These are phyloP conservation scores for Amanita rimosa DNA, from an alignment of 768 basidiomycete genomes.

Conservation along the genomic window DNA sequence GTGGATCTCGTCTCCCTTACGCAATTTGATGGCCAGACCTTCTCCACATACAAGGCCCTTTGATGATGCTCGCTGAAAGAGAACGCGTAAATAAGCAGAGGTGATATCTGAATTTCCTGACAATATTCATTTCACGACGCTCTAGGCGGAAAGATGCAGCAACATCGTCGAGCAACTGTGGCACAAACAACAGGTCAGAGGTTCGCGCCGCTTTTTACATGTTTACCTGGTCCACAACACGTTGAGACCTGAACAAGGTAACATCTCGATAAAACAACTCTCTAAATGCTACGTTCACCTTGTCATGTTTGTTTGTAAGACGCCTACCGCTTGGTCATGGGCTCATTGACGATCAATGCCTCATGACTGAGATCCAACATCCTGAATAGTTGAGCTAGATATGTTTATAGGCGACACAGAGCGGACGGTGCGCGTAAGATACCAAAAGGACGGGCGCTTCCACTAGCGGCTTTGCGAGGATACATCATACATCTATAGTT, in stretches of 20 bases:
- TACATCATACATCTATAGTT: slow-evolving; percentile 19
- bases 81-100: neutral
- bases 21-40: slow-evolving; percentile 45
- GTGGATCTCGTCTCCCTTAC: slow-evolving; percentile 39
- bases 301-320: neutral
- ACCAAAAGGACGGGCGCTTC: slow-evolving; percentile 31
- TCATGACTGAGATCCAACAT: slow-evolving; percentile 64
- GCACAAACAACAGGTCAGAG: neutral
- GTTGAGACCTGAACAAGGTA: slow-evolving; percentile 62
- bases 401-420: slow-evolving; percentile 1
- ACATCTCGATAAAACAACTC: slow-evolving; percentile 89
- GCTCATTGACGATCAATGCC: slow-evolving; percentile 39
- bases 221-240: slow-evolving; percentile 63
- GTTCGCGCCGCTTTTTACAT: neutral
- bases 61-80: slow-evolving; percentile 67
- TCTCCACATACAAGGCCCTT: slow-evolving; percentile 82
- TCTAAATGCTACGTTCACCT: slow-evolving; percentile 24
- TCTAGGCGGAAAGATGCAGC: slow-evolving; percentile 71
- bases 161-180: slow-evolving; percentile 81
- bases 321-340: slow-evolving; percentile 52
- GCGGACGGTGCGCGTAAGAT: slow-evolving; percentile 11
- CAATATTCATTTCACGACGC: slow-evolving; percentile 73
- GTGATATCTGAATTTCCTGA: slow-evolving; percentile 19
- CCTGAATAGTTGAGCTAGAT: slow-evolving; percentile 55
- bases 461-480: slow-evolving; percentile 22